Base-by-base conservation (phyloP, 306 rosid species). In the Sphenostylis stenocarpa region DNA sequence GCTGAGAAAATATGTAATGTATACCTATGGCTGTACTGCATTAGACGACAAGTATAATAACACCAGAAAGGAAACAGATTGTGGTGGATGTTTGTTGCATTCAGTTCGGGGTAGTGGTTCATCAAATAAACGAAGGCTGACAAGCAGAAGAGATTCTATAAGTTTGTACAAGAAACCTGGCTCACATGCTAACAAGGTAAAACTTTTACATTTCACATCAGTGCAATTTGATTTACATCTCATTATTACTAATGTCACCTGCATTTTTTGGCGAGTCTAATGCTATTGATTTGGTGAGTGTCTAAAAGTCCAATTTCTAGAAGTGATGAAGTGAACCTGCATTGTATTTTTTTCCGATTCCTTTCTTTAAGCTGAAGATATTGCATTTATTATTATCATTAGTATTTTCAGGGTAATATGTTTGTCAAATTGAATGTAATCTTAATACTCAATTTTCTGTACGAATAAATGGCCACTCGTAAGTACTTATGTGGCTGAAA, bases 1-100 rank as follows among this genome's bases (percentile, higher is more conserved):
- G 99, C 81, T 96, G 91, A 92, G 99, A 86, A 96, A 96, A 88
- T 96, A 92, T 67, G 99, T 96, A 23, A 96, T 63, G 86, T 96
- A 74, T 84, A 92, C 99, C 1, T 92, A 89, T 38, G 93, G 88
- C 70, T 86, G 82, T 74, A 85, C 65, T 76, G 76, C 85, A 19
- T 75, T 90, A 73, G 88, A 86, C 1, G 90, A 84, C 26, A 43
- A 53, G 60, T 69, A 67, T 12, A 44, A 85, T 43, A 69, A 23
- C 70, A 48, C 80, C 29, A 44, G 79, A 53, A 79, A 55, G 60
- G 81, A 55, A 52, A 66, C 91, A 34, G 61, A 76, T 79, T 90
- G 99, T 61, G 28, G 83, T 68, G 82, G 88, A 65, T 11, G 78
- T 73, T 73, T 79, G 84, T 47, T 82, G 70, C 86, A 73, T 75